These are phyloP conservation scores for Physaria fendleri DNA, from an alignment of 345 rosid genomes.

Conservation along the genomic window DNA sequence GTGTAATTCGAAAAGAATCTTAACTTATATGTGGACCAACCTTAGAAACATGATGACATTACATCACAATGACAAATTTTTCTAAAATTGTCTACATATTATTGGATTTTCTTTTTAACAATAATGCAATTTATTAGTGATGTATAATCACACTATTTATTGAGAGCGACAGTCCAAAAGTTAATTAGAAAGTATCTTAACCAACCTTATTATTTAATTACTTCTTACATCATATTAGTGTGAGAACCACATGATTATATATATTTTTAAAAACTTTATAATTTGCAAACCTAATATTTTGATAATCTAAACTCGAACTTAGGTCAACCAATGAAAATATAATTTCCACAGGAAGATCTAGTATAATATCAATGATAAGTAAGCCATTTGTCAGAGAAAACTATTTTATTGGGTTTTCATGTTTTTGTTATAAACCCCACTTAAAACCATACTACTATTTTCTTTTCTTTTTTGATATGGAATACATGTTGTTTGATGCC, in stretches of 20 bases:
- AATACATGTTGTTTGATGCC: conserved; percentile 4
- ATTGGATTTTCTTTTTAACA: conserved; percentile 22
- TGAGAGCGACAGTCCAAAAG: conserved; percentile 14
- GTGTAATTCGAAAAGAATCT: conserved; percentile 32
- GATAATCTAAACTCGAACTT: not conserved
- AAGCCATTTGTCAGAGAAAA: not conserved
- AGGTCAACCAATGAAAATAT: not conserved
- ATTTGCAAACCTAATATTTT: not conserved
- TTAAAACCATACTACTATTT: not conserved
- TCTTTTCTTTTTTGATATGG: too few species aligned
- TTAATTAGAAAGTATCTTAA: conserved; percentile 10
- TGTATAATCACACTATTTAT: conserved; percentile 22
- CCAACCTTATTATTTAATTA: conserved; percentile 7
- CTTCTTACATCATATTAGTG: conserved; percentile 1
- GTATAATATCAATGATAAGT: not conserved
- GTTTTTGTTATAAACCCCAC: not conserved
- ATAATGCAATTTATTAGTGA: conserved; percentile 25
- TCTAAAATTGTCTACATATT: conserved; percentile 21
- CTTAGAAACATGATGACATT: conserved; percentile 26
- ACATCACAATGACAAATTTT: conserved; percentile 17
- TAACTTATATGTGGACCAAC: conserved; percentile 34
- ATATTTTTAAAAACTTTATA: not conserved
- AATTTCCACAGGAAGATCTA: not conserved
- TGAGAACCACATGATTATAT: not conserved
- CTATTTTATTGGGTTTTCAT: not conserved